Conservation (phyloP, 768 basidiomycete species). For the Auricularia cornea region DNA sequence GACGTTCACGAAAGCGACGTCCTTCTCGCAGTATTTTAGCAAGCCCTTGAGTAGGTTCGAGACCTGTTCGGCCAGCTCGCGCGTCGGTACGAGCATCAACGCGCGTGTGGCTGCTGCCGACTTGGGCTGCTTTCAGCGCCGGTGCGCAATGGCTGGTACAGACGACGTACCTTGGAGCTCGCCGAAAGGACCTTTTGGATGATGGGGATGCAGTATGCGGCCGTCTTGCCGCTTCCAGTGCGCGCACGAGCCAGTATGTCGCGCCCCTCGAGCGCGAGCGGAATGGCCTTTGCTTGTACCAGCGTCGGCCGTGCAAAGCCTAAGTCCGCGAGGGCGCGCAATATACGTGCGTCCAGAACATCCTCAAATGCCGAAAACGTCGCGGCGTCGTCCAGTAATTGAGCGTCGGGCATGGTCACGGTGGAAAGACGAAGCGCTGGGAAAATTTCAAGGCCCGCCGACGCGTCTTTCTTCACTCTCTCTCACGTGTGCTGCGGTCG, state of each 20-base stretch:
- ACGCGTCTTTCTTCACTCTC: too few relatives aligned
- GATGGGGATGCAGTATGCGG: constrained; percentile 88
- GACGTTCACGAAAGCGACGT: constrained; percentile 64
- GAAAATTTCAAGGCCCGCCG: too few relatives aligned
- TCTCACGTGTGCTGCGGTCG: too few relatives aligned
- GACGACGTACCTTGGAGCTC: constrained; percentile 40
- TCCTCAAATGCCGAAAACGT: constrained; percentile 53
- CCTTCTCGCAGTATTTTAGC: constrained; percentile 70
- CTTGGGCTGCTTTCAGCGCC: too few relatives aligned
- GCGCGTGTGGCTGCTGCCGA: constrained; percentile 57
- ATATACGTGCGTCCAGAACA: constrained; percentile 74
- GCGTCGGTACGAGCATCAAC: constrained; percentile 79
- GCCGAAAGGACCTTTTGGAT: constrained; percentile 78
- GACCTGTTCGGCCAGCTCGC: constrained; percentile 91
- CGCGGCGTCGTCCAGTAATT: constrained; percentile 22
- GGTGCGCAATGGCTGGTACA: too few relatives aligned
- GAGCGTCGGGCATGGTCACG: constrained; percentile 18
- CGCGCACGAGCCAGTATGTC: constrained; percentile 92
- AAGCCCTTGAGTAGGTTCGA: constrained; percentile 55
- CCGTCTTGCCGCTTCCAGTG: constrained; percentile 96
- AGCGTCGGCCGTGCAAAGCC: constrained; percentile 87
- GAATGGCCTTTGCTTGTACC: constrained; percentile 87
- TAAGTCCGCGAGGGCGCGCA: constrained; percentile 83
- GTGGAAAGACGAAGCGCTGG: too few relatives aligned
- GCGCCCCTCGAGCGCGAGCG: constrained; percentile 76